phyloP scores from a whole-genome alignment of 129 eudicot genomes.

The Kitagawia praeruptora region DNA sequence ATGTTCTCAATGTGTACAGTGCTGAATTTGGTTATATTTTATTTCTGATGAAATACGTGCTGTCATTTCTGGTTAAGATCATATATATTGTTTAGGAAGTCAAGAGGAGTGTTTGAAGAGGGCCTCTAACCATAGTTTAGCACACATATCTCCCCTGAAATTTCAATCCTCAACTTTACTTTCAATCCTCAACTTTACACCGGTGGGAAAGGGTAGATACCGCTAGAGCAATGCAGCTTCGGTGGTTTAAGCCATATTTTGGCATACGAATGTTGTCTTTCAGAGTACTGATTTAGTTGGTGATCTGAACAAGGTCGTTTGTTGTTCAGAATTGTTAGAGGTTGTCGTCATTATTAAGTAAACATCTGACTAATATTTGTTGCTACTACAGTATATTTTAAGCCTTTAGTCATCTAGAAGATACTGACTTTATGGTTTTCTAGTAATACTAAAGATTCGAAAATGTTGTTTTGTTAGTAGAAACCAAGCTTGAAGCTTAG shows the following conservation, averaged over 20 bases:
- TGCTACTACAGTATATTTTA: too few relatives aligned
- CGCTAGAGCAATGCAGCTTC: not conserved
- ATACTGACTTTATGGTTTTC: not conserved
- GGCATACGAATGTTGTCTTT: not conserved
- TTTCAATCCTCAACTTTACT: not conserved
- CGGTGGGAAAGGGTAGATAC: not conserved
- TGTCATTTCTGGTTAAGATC: not conserved
- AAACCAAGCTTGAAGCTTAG: not conserved
- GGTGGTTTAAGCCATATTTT: not conserved
- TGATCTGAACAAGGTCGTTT: not conserved
- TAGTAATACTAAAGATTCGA: not conserved
- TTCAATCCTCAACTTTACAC: not conserved
- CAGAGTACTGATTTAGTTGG: not conserved
- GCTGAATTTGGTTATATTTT: too few relatives aligned
- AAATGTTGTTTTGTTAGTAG: not conserved
- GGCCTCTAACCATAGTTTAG: not conserved
- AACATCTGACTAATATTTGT: not conserved
- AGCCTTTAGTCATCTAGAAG: not conserved
- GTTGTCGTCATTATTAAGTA: not conserved
- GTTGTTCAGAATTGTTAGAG: not conserved
- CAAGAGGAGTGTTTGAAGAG: not conserved
- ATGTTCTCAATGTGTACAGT: not conserved
- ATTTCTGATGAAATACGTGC: not conserved
- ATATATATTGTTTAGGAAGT: not conserved
- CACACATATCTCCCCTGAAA: too few relatives aligned